Percentiles rank a stretch among this genome's conserved stretches.
phyloP scores from a whole-genome alignment of 495 filamentous ascomycete genomes.

The Tetracladium setigerum region DNA sequence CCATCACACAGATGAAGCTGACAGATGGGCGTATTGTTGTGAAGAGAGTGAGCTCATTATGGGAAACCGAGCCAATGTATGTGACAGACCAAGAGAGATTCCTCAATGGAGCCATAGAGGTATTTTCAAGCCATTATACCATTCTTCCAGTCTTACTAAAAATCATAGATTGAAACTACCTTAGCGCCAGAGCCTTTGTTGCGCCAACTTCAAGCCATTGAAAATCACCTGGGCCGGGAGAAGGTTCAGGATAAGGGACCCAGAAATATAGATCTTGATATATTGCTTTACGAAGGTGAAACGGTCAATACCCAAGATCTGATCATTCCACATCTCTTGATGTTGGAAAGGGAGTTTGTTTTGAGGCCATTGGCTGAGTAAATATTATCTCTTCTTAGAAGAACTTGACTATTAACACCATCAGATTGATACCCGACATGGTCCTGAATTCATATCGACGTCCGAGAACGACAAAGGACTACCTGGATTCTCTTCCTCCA shows the following conservation, averaged over 20 bases:
- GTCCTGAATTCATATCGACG: conserved; percentile 38
- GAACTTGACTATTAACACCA: conserved; percentile 1
- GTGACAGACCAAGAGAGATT: conserved; percentile 81
- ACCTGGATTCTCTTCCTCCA: conserved; percentile 57
- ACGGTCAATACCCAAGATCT: conserved; percentile 60
- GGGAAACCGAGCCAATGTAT: conserved; percentile 97
- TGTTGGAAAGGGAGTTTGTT: conserved; percentile 90
- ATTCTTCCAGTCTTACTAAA: not conserved
- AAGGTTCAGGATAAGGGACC: conserved; percentile 92
- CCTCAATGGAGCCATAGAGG: conserved; percentile 91
- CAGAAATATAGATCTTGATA: conserved; percentile 88
- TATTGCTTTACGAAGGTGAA: conserved; percentile 75
- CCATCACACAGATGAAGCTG: conserved; percentile 66
- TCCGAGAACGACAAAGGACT: conserved; percentile 44
- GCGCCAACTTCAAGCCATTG: conserved; percentile 73
- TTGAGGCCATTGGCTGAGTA: conserved; percentile 84
- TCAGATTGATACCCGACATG: conserved; percentile 57
- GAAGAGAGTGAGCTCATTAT: conserved; percentile 75
- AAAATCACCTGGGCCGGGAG: conserved; percentile 65
- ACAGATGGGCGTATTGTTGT: conserved; percentile 67
- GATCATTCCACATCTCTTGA: conserved; percentile 75
- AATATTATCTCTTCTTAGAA: conserved; percentile 13
- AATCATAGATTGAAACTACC: conserved; percentile 66
- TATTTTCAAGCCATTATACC: conserved; percentile 31
- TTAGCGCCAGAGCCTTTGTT: conserved; percentile 69